Base-by-base conservation (phyloP, 108 stramenopile species). In the Cylindrotheca closterium region DNA sequence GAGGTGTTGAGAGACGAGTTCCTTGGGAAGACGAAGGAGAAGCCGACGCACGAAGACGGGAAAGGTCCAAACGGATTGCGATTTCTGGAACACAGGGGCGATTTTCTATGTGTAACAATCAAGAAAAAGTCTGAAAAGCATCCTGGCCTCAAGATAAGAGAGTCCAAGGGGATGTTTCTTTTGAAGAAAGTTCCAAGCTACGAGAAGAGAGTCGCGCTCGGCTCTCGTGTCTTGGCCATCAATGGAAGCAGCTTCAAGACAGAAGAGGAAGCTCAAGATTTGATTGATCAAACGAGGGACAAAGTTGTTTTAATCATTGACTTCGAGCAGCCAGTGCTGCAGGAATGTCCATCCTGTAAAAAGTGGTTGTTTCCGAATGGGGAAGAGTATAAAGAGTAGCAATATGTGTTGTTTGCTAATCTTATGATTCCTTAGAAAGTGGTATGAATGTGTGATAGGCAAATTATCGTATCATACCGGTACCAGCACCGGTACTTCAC, bases 201-300 rank as follows among this genome's bases (percentile, higher is more conserved):
- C 26, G 68, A 69, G 30, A 50, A 52, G 24, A 47, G 68, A 18
- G 49, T 69, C 32, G 30, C n/a, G 19, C 2, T 47, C 1, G 68
- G 68, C 1, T 31, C 31, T 63, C 58, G 47, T 27, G 51, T 69
- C 47, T 55, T 69, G 30, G 68, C 68, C 4, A 69, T 69, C 48
- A 69, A 69, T 29, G 58, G 65, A 19, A 21, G 19, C 27, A 55
- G 47, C 29, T 34, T 67, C 5, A 47, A 57, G 18, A 47, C 65
- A 22, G 51, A 34, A 12, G 21, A 51, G 15, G 53, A 57, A 25
- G 68, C 68, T 1, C 50, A 69, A 33, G 53, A 59, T 0, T n/a
- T 69, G 48, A 60, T 69, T 25, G 32, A 59, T 51, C 58, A 23
- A 18, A 55, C 48, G 0, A 53, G 52, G 47, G 50, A 48, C 4